Base-by-base conservation (phyloP, 1,284 basidiomycete genomes). In the Moesziomyces globuligerus region DNA sequence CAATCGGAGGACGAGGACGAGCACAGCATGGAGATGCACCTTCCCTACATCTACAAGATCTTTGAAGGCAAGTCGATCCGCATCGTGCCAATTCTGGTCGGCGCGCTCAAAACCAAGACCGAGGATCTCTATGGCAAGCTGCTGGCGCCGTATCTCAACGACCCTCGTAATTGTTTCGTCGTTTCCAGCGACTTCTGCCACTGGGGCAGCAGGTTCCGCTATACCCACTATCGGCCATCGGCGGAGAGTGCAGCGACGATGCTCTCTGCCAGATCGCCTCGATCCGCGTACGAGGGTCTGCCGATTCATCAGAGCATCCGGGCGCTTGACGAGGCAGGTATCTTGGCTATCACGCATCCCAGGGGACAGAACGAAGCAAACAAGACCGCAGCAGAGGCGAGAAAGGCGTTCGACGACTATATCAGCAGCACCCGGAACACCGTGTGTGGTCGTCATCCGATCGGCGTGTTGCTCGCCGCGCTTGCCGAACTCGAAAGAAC, bases 181-280 rank as follows among this genome's bases (percentile, higher is more conserved):
- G 87, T 97, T 52, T 97, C 94, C 3, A 92, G 91, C 64, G 96
- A 99, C 83, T 99, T 99, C 81, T 98, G 96, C 79, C 95, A 98
- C 82, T 98, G 95, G 94, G 94, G 74, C 60, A 86, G 39, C 4
- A 29, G 60, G 28, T 98, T 97, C 83, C 88, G 87, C 20, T 95
- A 94, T 82, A 97, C 93, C 0, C 90, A 89, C 80, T 98, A 98
- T 84, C 93, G 92, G 75, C 89, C 92, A 6, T 83, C 87, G 0
- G 36, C 85, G 83, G 57, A 83, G 13, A 81, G 84, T 10, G 80
- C 87, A 53, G 79, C 53, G 5, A 44, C 54, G 0, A 28, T 37
- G 17, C 49, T 71, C 18, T 50, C 54, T 5, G 6, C 21, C 3
- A 38, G 61, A 26, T 51, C 61, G 2, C 49, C 61, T 2, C 36